Percentiles rank a stretch among this genome's conserved stretches.
Evolutionary conservation across 441 rosid species (phyloP).

Genomic region (Syzygium malaccense): DNA sequence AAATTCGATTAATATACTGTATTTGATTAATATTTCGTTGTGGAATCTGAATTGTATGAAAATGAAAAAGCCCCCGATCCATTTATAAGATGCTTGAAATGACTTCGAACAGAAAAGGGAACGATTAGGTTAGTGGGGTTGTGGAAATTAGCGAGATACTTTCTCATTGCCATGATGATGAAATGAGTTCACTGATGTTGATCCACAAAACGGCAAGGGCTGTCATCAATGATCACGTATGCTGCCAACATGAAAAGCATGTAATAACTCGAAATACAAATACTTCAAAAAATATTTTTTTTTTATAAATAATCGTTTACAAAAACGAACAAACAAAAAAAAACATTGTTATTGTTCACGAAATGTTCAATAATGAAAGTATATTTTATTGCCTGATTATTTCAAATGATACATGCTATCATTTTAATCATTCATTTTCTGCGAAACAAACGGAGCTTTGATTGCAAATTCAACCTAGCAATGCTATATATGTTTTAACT

Average conservation of each 20-base stretch:
- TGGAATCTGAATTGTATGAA: neutral
- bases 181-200: neutral
- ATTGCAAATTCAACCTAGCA: neutral
- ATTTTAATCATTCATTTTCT: too few relatives aligned
- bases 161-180: neutral
- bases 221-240: neutral
- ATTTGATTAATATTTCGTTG: neutral
- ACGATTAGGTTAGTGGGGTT: neutral
- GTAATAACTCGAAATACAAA: too few relatives aligned
- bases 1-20: neutral
- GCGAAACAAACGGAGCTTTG: too few relatives aligned
- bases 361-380: too few relatives aligned
- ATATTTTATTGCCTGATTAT: too few relatives aligned
- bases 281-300: too few relatives aligned
- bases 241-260: neutral
- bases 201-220: neutral
- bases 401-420: too few relatives aligned
- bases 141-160: neutral
- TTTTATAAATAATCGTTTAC: too few relatives aligned
- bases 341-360: too few relatives aligned
- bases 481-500: rapidly evolving
- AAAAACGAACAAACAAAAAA: too few relatives aligned
- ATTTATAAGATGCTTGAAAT: neutral
- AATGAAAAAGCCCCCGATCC: neutral
- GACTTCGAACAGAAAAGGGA: neutral